Evolutionary conservation across 495 filamentous ascomycete genomes (phyloP), one percentile per base, ranked within the genome.

Genomic region (Xylaria curta): DNA sequence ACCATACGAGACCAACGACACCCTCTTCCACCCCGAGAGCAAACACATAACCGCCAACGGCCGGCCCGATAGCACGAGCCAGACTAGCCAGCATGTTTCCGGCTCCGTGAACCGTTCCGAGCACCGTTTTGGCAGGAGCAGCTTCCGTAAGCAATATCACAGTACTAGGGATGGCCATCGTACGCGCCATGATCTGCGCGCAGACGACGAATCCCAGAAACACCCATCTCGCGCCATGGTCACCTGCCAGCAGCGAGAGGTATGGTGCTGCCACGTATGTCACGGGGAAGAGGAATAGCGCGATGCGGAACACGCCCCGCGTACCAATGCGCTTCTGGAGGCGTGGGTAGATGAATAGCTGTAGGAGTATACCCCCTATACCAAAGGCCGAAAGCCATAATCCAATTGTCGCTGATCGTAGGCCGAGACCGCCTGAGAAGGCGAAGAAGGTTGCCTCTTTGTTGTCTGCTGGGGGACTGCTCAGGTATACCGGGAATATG

Each of bases 351-450:
- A 94, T 74, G 66, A 92, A 86, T 4, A 93, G 85, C 76, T 94
- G 92, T 1, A 93, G 76, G 17, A 89, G 81, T 28, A 95, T 89
- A 9, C 91, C 91, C 51, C 91, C 86, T 71, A 91, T 75, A 5
- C 92, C 92, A 44, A 93, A 89, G n/a, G 89, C 82, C 0, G 90
- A 89, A 2, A 93, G 89, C 53, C 90, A 91, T 51, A 91, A 73
- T 24, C 92, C 93, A 68, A 95, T 91, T 1, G 85, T 87, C 0
- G 87, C 82, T 1, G 92, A 89, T n/a, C 87, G 82, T 5, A 94
- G 81, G 7, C 90, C 92, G 6, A 95, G 84, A 0, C 93, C 93
- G 66, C 93, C 93, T 21, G 87, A 86, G 79, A 94, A 95, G 71
- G 85, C 84, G 76, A 94, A 85, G 31, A 89, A 82, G 1, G 84